Evolutionary conservation across 345 rosid genomes (phyloP).

Genomic region (Melaleuca quinquenervia): DNA sequence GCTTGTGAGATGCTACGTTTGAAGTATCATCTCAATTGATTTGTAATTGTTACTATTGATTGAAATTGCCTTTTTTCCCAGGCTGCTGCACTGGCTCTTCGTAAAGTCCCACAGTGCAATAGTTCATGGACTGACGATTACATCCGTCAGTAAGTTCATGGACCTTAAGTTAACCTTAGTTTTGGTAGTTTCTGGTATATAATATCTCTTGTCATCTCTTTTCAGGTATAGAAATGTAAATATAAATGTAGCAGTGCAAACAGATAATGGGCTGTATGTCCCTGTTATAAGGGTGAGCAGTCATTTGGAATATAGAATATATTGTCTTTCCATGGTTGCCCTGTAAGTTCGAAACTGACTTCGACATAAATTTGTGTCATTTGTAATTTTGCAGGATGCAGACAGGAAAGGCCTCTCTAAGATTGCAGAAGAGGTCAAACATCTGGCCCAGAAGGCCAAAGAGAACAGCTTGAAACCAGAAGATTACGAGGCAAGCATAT

Average conservation of each 20-base stretch:
- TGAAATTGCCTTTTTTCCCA: conserved; percentile 9
- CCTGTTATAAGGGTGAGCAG: conserved; percentile 84
- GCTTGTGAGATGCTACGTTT: neutral
- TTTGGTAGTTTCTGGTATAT: neutral
- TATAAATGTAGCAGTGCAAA: conserved; percentile 91
- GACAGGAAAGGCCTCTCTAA: conserved; percentile 88
- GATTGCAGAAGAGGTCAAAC: conserved; percentile 73
- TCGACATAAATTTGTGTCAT: neutral
- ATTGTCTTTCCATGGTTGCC: neutral
- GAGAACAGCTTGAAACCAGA: conserved; percentile 89
- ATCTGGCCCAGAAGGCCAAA: conserved; percentile 81
- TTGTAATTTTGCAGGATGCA: conserved; percentile 49
- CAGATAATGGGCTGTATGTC: conserved; percentile 88
- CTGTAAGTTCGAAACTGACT: neutral
- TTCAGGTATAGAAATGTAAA: conserved; percentile 78
- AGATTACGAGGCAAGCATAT: conserved; percentile 69
- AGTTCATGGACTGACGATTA: conserved; percentile 95
- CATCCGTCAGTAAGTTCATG: conserved; percentile 77
- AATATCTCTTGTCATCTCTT: neutral
- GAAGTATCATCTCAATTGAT: neutral
- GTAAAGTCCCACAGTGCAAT: conserved; percentile 92
- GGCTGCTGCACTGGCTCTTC: conserved; percentile 98
- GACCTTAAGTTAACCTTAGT: neutral
- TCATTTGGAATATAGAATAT: neutral
- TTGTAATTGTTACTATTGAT: neutral